Evolutionary conservation across 2,329 filamentous ascomycete genomes (phyloP).

Genomic region (Fusarium sp.): DNA sequence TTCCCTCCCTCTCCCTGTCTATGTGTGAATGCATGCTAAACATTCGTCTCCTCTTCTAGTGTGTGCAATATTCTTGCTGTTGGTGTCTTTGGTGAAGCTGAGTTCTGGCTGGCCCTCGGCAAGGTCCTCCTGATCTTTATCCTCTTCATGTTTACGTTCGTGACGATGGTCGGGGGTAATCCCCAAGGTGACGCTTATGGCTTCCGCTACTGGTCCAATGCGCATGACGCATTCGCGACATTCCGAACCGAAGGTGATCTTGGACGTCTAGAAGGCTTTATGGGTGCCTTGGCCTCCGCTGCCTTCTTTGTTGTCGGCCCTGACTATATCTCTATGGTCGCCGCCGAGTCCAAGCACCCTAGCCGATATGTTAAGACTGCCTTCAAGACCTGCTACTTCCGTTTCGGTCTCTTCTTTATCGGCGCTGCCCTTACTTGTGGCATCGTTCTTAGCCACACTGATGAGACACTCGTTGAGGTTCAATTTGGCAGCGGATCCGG

Average conservation of each 20-base stretch:
- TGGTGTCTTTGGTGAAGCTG: slow-evolving; percentile 38
- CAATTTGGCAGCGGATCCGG: slow-evolving; percentile 4
- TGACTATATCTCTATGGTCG: slow-evolving; percentile 38
- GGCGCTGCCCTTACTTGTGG: slow-evolving; percentile 54
- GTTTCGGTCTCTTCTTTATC: slow-evolving; percentile 77
- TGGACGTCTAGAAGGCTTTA: slow-evolving; percentile 31
- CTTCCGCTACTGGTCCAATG: slow-evolving; percentile 31
- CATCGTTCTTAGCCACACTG: slow-evolving; percentile 11
- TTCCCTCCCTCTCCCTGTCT: not conserved
- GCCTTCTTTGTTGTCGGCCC: slow-evolving; percentile 34
- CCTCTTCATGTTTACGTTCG: slow-evolving; percentile 35
- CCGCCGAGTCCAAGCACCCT: slow-evolving; percentile 50
- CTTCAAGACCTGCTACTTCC: slow-evolving; percentile 80
- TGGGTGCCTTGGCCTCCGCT: slow-evolving; percentile 22
- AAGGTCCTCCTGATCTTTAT: slow-evolving; percentile 36
- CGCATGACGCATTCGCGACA: slow-evolving; percentile 22
- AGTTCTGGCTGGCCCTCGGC: slow-evolving; percentile 35
- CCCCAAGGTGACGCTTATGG: slow-evolving; percentile 31
- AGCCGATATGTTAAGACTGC: slow-evolving; percentile 73
- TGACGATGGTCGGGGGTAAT: slow-evolving; percentile 38
- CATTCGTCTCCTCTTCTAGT: slow-evolving; percentile 26
- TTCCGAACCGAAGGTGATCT: slow-evolving; percentile 26
- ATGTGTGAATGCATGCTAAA: slow-evolving; percentile 33
- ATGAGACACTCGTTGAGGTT: slow-evolving; percentile 12
- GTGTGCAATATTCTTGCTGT: slow-evolving; percentile 52